phyloP scores from a whole-genome alignment of 176 grass and related monocot genomes.

The Metroxylon sagu region DNA sequence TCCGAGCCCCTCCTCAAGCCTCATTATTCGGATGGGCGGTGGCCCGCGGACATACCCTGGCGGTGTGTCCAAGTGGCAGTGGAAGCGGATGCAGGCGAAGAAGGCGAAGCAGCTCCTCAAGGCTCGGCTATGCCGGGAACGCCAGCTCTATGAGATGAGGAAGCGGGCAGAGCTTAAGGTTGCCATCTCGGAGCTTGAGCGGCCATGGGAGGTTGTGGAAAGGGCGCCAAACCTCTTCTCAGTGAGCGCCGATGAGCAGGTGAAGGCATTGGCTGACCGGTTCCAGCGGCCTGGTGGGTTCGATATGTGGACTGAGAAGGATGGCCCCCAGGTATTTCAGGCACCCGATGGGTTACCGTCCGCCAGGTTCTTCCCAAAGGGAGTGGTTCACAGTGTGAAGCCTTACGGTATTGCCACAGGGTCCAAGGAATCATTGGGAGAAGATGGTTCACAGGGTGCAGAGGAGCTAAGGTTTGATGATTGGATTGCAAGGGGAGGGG shows the following conservation, averaged over 20 bases:
- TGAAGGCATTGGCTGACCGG: constrained; percentile 75
- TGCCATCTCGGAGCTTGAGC: constrained; percentile 65
- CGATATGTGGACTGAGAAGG: constrained; percentile 92
- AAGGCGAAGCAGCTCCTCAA: constrained; percentile 88
- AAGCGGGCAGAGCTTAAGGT: constrained; percentile 68
- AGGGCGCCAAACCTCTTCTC: constrained; percentile 67
- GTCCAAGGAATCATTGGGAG: not conserved
- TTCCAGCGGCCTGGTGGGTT: constrained; percentile 80
- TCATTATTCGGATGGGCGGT: constrained; percentile 53
- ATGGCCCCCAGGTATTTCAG: constrained; percentile 70
- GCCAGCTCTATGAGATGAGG: constrained; percentile 95
- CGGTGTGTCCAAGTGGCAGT: constrained; percentile 93
- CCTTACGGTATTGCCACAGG: constrained; percentile 22
- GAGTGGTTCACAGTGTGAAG: constrained; percentile 60
- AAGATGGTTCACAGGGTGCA: not conserved
- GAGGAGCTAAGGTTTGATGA: constrained; percentile 27
- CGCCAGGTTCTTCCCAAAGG: constrained; percentile 79
- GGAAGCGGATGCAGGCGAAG: constrained; percentile 89
- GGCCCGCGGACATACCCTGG: constrained; percentile 74
- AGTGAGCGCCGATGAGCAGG: constrained; percentile 73
- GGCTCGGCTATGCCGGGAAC: constrained; percentile 77
- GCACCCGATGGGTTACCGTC: constrained; percentile 36
- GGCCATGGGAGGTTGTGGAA: constrained; percentile 65
- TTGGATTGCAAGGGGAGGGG: constrained; percentile 23
- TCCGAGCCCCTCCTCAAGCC: constrained; percentile 6